phyloP scores from a whole-genome alignment of 345 rosid genomes.

The Dipteronia sinensis region DNA sequence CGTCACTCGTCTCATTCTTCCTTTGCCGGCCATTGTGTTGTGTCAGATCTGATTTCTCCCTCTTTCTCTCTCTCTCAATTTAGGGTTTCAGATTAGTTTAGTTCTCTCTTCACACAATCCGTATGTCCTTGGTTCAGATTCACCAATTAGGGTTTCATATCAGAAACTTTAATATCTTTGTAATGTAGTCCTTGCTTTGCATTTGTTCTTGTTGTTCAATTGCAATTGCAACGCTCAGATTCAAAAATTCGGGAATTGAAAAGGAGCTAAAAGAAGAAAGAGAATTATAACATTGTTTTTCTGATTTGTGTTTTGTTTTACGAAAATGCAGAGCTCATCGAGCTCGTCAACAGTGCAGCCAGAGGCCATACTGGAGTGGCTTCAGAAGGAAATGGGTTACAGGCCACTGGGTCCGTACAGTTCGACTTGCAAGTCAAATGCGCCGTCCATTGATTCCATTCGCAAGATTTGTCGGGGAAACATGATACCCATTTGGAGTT shows the following conservation, averaged over 20 bases:
- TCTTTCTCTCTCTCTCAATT: constrained; percentile 1
- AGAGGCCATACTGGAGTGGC: constrained; percentile 79
- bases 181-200: too few species aligned
- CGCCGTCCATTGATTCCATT: constrained; percentile 67
- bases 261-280: background rate
- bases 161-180: background rate
- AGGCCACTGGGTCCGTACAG: constrained; percentile 68
- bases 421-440: constrained; percentile 53
- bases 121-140: background rate
- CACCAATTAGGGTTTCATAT: background rate
- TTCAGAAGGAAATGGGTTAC: constrained; percentile 89
- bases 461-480: constrained; percentile 83
- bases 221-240: background rate
- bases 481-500: constrained; percentile 79
- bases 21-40: constrained; percentile 8
- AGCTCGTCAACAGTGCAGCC: constrained; percentile 54
- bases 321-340: constrained; percentile 44
- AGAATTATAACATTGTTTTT: background rate
- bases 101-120: background rate
- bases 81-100: background rate
- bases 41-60: background rate
- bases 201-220: too few species aligned
- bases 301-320: background rate
- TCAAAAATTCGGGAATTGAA: background rate
- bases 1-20: background rate